These are phyloP conservation scores for Piedraia hortae DNA, from an alignment of 2,329 filamentous ascomycete genomes.

Conservation along the genomic window DNA sequence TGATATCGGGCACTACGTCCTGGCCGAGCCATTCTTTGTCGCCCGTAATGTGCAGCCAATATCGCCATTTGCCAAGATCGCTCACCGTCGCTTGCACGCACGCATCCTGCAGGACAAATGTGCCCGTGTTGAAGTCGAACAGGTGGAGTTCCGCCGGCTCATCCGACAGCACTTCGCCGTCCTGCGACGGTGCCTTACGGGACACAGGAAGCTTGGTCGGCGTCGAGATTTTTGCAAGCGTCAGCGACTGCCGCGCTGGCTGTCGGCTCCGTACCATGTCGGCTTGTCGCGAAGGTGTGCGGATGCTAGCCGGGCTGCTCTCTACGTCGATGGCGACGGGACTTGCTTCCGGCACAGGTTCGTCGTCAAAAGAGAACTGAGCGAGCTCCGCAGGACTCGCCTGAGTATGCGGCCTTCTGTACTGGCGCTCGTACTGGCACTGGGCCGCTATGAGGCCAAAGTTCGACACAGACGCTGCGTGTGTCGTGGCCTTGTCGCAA, in stretches of 20 bases:
- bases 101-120: constrained; percentile 56
- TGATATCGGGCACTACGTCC: constrained; percentile 65
- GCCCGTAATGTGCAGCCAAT: constrained; percentile 71
- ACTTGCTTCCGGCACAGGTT: constrained; percentile 31
- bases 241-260: constrained; percentile 11
- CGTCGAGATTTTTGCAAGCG: constrained; percentile 12
- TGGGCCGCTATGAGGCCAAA: constrained; percentile 66
- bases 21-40: constrained; percentile 67
- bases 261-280: constrained; percentile 11
- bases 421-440: constrained; percentile 96
- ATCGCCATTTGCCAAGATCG: constrained; percentile 75
- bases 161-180: constrained; percentile 43
- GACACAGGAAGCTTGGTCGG: constrained; percentile 33
- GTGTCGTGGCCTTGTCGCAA: constrained; percentile 50
- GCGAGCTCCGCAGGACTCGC: constrained; percentile 58
- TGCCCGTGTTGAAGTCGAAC: constrained; percentile 67
- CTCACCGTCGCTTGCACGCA: constrained; percentile 53
- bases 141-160: constrained; percentile 70
- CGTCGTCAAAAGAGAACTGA: constrained; percentile 53
- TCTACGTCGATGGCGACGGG: too few relatives aligned
- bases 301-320: constrained; percentile 18
- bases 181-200: constrained; percentile 33
- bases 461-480: constrained; percentile 41
- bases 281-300: constrained; percentile 3
- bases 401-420: constrained; percentile 48